These are phyloP conservation scores for Suillus alpinus DNA, from an alignment of 768 basidiomycete species.

Conservation along the genomic window DNA sequence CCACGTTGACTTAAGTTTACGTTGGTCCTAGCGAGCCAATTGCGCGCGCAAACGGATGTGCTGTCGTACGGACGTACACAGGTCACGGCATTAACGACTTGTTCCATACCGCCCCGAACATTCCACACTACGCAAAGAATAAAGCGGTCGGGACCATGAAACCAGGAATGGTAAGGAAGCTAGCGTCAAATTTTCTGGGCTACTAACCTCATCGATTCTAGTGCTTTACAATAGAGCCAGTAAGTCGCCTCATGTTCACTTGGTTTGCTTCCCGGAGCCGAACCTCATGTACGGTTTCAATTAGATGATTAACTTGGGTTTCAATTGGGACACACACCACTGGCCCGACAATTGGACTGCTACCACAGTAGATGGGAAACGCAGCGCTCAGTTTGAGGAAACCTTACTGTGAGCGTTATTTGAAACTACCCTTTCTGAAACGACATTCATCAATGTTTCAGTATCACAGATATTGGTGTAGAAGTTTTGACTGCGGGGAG, in stretches of 20 bases:
- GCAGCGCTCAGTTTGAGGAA: conserved; percentile 97
- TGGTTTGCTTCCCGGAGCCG: conserved; percentile 7
- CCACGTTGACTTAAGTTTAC: conserved; percentile 9
- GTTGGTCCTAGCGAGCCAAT: conserved; percentile 68
- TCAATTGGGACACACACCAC: conserved; percentile 71
- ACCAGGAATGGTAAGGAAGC: conserved; percentile 73
- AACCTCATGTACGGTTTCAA: conserved; percentile 14
- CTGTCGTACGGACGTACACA: conserved; percentile 89
- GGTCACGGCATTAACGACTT: conserved; percentile 88
- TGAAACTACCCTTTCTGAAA: neutral
- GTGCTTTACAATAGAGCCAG: conserved; percentile 80
- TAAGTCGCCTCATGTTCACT: conserved; percentile 28
- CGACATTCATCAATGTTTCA: conserved; percentile 27
- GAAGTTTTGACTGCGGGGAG: conserved; percentile 76
- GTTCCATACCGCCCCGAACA: conserved; percentile 84
- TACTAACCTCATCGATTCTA: conserved; percentile 17
- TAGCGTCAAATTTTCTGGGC: neutral
- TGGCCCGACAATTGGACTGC: conserved; percentile 99
- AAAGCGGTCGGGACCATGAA: conserved; percentile 94
- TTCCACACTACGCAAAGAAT: conserved; percentile 94
- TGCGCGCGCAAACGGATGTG: conserved; percentile 78
- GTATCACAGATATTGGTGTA: conserved; percentile 88
- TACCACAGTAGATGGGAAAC: conserved; percentile 85
- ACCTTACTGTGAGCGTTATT: conserved; percentile 74
- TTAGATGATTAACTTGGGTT: conserved; percentile 91